Percentiles rank a stretch among this genome's conserved stretches.
phyloP scores from a whole-genome alignment of 345 rosid species.

The Corchorus capsularis region DNA sequence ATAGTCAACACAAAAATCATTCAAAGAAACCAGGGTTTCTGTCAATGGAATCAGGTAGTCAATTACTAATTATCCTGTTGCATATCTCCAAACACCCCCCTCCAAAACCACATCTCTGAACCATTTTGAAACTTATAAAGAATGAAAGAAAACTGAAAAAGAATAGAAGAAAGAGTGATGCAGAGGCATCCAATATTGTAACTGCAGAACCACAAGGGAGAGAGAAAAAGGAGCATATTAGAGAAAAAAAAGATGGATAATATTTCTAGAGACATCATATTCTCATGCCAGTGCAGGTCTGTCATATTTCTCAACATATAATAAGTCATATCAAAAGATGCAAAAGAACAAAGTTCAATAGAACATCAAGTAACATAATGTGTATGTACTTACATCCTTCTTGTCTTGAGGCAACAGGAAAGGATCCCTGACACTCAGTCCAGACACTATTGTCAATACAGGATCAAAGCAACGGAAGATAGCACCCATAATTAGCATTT shows the following conservation, averaged over 20 bases:
- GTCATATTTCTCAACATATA: not conserved
- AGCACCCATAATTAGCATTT: slow-evolving; percentile 98
- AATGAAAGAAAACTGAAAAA: not conserved
- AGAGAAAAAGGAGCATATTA: not conserved
- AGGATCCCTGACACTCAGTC: slow-evolving; percentile 97
- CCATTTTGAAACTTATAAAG: not conserved
- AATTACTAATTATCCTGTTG: not conserved
- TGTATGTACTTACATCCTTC: slow-evolving; percentile 72
- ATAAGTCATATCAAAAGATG: not conserved
- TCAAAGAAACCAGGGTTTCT: not conserved
- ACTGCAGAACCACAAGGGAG: not conserved
- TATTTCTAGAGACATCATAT: not conserved
- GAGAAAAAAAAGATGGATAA: not conserved
- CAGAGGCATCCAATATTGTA: not conserved
- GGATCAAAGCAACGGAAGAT: slow-evolving; percentile 95
- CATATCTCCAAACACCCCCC: not conserved
- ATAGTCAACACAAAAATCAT: not conserved
- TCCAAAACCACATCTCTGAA: not conserved
- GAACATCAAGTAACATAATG: not conserved
- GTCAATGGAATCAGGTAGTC: not conserved
- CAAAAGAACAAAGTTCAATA: not conserved
- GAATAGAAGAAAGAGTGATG: not conserved
- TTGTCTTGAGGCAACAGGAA: slow-evolving; percentile 98
- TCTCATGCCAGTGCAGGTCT: not conserved
- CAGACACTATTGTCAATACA: slow-evolving; percentile 83